A percentile compares a stretch with the other conserved stretches of the same genome.
These are phyloP conservation scores for Wickerhamiella bombiphila DNA, from an alignment of 805 yeast species.

Conservation along the genomic window DNA sequence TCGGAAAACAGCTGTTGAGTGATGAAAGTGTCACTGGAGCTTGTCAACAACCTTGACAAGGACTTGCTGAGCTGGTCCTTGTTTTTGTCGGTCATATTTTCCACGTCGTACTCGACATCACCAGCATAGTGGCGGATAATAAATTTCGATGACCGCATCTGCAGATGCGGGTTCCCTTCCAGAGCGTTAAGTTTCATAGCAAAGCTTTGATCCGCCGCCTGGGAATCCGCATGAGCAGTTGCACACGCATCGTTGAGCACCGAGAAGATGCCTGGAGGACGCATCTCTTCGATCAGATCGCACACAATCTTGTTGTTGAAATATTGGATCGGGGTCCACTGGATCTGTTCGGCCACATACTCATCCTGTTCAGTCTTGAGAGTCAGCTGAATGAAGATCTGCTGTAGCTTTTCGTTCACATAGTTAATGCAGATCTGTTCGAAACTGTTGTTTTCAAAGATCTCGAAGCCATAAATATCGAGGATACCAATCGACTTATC, in stretches of 20 bases:
- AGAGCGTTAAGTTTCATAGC: slow-evolving; percentile 82
- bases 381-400: slow-evolving; percentile 89
- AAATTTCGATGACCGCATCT: slow-evolving; percentile 73
- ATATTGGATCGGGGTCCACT: slow-evolving; percentile 95
- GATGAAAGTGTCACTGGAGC: slow-evolving; percentile 55
- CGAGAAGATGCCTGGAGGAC: slow-evolving; percentile 95
- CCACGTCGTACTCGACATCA: slow-evolving; percentile 85
- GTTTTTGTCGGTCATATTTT: slow-evolving; percentile 89
- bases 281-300: slow-evolving; percentile 80
- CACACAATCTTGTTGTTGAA: slow-evolving; percentile 94
- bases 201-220: slow-evolving; percentile 93
- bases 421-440: slow-evolving; percentile 95
- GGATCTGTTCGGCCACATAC: slow-evolving; percentile 83
- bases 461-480: slow-evolving; percentile 96
- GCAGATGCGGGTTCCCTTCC: slow-evolving; percentile 71
- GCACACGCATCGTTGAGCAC: slow-evolving; percentile 95
- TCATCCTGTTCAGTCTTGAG: slow-evolving; percentile 96
- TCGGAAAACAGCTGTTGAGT: slow-evolving; percentile 42
- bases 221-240: slow-evolving; percentile 95
- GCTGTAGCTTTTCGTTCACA: slow-evolving; percentile 93
- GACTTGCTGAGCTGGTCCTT: slow-evolving; percentile 89
- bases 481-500: slow-evolving; percentile 68
- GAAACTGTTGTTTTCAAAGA: slow-evolving; percentile 86
- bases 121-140: slow-evolving; percentile 95
- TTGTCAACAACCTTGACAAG: slow-evolving; percentile 59